Evolutionary conservation across 208 protist genomes (phyloP).

Genomic region (Jaenimonas drosophilae): DNA sequence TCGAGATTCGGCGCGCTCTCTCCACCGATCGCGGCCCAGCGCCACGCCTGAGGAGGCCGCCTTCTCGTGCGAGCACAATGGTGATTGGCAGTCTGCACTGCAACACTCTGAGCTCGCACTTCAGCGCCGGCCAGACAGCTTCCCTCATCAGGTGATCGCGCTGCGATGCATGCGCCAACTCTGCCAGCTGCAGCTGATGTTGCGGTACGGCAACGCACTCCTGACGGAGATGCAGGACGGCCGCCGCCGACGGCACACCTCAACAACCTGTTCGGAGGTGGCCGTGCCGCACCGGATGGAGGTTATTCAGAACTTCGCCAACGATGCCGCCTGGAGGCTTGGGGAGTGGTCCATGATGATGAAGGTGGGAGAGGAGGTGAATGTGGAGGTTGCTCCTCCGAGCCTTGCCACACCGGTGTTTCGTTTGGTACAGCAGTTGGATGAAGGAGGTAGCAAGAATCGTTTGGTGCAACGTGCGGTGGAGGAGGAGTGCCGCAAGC

Average conservation of each 20-base stretch:
- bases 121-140: constrained; percentile 50
- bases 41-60: constrained; percentile 43
- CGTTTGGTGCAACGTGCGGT: constrained; percentile 6
- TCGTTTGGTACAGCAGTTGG: constrained; percentile 4
- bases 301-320: constrained; percentile 70
- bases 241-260: constrained; percentile 8
- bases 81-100: constrained; percentile 69
- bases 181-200: constrained; percentile 82
- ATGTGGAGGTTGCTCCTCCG: too few species aligned
- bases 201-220: constrained; percentile 38
- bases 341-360: constrained; percentile 67
- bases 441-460: background rate
- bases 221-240: constrained; percentile 2
- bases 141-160: constrained; percentile 59
- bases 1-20: constrained; percentile 60
- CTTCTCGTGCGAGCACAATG: constrained; percentile 78
- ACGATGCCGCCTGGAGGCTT: constrained; percentile 81
- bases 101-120: constrained; percentile 73
- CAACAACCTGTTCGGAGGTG: background rate
- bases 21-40: constrained; percentile 35
- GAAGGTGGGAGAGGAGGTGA: constrained; percentile 2
- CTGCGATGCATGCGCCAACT: constrained; percentile 80
- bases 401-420: constrained; percentile 29
- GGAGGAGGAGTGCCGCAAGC: constrained; percentile 29
- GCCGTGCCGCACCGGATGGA: background rate